Percentiles rank a stretch among this genome's conserved stretches.
These are phyloP conservation scores for Auriscalpium orientale DNA, from an alignment of 768 basidiomycete species.

Conservation along the genomic window DNA sequence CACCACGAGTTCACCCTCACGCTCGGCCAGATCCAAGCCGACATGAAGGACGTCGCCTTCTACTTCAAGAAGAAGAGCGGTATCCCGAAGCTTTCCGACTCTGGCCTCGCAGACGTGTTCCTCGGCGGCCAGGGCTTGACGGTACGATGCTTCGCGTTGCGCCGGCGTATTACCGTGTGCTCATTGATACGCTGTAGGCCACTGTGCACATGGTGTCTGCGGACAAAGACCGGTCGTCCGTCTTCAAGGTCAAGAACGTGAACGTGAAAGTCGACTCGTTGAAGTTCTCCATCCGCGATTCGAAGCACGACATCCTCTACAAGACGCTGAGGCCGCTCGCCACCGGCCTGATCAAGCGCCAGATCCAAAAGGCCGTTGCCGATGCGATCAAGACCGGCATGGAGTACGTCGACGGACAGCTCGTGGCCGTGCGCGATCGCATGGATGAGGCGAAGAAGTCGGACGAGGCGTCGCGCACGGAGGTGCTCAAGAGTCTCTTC, in stretches of 20 bases:
- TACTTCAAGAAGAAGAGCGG: constrained; percentile 84
- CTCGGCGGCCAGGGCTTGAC: constrained; percentile 79
- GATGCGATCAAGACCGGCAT: constrained; percentile 73
- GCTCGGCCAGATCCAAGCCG: constrained; percentile 83
- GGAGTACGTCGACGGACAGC: constrained; percentile 84
- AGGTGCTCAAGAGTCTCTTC: constrained; percentile 62
- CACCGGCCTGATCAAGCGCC: constrained; percentile 75
- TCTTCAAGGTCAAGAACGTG: constrained; percentile 67
- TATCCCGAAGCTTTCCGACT: constrained; percentile 72
- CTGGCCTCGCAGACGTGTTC: constrained; percentile 78
- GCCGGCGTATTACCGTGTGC: not conserved
- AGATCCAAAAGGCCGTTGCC: constrained; percentile 51
- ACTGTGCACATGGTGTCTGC: constrained; percentile 55
- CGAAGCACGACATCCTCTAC: constrained; percentile 86
- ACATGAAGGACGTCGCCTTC: constrained; percentile 91
- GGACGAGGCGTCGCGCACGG: constrained; percentile 26
- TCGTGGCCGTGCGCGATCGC: constrained; percentile 77
- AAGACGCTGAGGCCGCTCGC: constrained; percentile 77
- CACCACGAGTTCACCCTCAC: constrained; percentile 71
- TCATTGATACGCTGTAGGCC: constrained; percentile 20
- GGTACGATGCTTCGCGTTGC: constrained; percentile 29
- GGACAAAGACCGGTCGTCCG: constrained; percentile 55
- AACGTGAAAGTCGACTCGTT: constrained; percentile 79
- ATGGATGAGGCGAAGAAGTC: constrained; percentile 46
- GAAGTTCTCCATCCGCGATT: constrained; percentile 86